phyloP scores from a whole-genome alignment of 108 stramenopile species.

The Cyclostephanos tholiformis region DNA sequence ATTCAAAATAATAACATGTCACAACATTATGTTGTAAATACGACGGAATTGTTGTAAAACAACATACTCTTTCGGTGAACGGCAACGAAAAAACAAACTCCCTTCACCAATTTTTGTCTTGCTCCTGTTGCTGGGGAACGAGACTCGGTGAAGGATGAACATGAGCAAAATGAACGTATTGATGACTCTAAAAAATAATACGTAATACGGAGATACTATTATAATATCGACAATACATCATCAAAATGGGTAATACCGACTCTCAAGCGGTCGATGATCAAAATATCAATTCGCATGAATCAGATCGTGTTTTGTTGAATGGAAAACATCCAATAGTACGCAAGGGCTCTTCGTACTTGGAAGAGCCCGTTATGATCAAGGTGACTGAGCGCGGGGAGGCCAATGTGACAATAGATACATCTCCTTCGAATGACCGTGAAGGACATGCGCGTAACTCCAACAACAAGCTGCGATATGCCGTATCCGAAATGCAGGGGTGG shows the following conservation, averaged over 20 bases:
- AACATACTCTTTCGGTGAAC: too few relatives aligned
- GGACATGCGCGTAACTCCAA: not conserved
- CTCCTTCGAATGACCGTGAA: conserved; percentile 33
- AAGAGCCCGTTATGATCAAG: conserved; percentile 65
- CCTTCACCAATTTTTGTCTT: too few relatives aligned
- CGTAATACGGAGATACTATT: too few relatives aligned
- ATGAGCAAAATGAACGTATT: too few relatives aligned
- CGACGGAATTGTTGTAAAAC: too few relatives aligned
- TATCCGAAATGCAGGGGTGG: conserved; percentile 85
- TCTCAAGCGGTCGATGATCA: not conserved
- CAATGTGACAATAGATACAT: conserved; percentile 28
- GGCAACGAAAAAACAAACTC: too few relatives aligned
- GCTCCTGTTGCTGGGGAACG: too few relatives aligned
- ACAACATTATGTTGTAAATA: too few relatives aligned
- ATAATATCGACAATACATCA: too few relatives aligned
- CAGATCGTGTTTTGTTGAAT: not conserved
- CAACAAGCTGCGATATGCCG: conserved; percentile 41
- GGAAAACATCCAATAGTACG: conserved; percentile 5
- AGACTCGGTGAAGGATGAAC: too few relatives aligned
- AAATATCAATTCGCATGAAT: conserved; percentile 1
- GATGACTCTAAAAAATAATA: too few relatives aligned
- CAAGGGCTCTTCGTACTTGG: conserved; percentile 41
- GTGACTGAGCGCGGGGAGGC: conserved; percentile 61
- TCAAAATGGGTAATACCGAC: conserved; percentile 3
- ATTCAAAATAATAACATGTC: too few relatives aligned